Conservation (phyloP, 1,139 yeast species). For the Blastobotrys aristatus region DNA sequence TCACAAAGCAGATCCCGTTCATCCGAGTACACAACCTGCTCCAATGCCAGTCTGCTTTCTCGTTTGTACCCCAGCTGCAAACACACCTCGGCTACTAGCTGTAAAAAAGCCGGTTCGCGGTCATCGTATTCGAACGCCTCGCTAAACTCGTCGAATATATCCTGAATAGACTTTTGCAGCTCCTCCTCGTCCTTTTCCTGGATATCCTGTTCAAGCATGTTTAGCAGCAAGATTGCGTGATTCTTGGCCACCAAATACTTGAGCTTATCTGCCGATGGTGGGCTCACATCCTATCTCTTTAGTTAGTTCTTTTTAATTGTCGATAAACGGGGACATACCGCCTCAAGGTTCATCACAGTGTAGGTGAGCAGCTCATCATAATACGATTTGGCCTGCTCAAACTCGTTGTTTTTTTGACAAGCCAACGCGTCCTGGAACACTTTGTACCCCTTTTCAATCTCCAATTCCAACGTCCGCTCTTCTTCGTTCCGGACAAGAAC, state of each 20-base stretch:
- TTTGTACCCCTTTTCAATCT: conserved; percentile 82
- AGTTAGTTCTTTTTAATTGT: neutral
- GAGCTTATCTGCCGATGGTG: conserved; percentile 68
- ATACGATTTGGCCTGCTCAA: conserved; percentile 45
- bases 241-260: conserved; percentile 78
- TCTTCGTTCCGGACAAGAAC: conserved; percentile 65
- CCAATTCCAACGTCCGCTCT: conserved; percentile 82
- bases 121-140: conserved; percentile 35
- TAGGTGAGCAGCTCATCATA: conserved; percentile 64
- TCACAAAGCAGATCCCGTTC: conserved; percentile 26
- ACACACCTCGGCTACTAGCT: conserved; percentile 26
- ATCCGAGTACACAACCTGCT: conserved; percentile 44
- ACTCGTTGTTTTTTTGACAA: conserved; percentile 49
- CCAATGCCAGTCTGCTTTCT: conserved; percentile 59
- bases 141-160: conserved; percentile 29
- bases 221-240: conserved; percentile 66
- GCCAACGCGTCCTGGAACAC: conserved; percentile 66
- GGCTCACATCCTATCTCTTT: conserved; percentile 30
- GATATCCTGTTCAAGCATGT: conserved; percentile 39
- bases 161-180: conserved; percentile 28
- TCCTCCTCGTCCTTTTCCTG: conserved; percentile 23
- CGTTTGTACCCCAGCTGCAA: conserved; percentile 36
- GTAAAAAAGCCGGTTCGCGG: conserved; percentile 32
- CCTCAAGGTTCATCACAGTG: conserved; percentile 49
- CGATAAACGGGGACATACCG: neutral